phyloP scores from a whole-genome alignment of 208 protist genomes.

The Dictyostelium gargantuum region DNA sequence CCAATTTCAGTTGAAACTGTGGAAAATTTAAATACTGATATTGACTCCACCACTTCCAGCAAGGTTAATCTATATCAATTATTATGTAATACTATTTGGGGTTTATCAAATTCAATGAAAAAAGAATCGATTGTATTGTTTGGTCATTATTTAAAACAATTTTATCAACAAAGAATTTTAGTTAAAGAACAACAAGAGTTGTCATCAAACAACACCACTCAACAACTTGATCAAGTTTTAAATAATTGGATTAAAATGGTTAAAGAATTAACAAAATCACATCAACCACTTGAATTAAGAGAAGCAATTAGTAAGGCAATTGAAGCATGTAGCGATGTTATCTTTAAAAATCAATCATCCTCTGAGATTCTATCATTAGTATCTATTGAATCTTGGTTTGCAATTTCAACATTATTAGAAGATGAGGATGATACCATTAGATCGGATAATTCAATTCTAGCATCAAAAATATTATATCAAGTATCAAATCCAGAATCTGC shows the following conservation, averaged over 20 bases:
- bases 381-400: constrained; percentile 29
- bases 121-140: constrained; percentile 41
- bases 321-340: not conserved
- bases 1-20: not conserved
- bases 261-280: not conserved
- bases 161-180: not conserved
- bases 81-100: not conserved
- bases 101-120: not conserved
- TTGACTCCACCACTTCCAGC: not conserved
- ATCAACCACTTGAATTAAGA: constrained; percentile 27
- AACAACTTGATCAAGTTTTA: not conserved
- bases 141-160: constrained; percentile 37
- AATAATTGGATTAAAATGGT: constrained; percentile 36
- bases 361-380: not conserved
- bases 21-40: not conserved
- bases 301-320: not conserved
- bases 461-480: not conserved
- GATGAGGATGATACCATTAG: constrained; percentile 41
- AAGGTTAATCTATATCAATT: not conserved
- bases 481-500: not conserved
- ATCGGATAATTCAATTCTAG: not conserved
- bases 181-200: not conserved
- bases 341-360: not conserved
- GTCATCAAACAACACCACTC: too few species aligned
- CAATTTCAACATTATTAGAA: not conserved